Percentiles rank a stretch among this genome's conserved stretches.
These are phyloP conservation scores for Auricularia auricula-judae DNA, from an alignment of 768 basidiomycete species.

Conservation along the genomic window DNA sequence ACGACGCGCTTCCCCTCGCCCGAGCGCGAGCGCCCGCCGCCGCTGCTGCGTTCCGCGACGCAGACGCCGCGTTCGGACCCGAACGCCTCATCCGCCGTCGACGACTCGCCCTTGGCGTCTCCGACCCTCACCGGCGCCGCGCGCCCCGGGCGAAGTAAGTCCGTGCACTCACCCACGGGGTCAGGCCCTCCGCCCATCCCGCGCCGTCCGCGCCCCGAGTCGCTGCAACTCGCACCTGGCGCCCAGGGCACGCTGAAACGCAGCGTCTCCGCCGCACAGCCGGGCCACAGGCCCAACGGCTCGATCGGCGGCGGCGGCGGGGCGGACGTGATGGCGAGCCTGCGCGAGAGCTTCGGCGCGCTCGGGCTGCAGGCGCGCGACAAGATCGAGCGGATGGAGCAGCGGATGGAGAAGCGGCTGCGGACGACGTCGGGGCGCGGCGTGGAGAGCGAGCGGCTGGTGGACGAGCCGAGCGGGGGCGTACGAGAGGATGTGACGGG, in stretches of 20 bases:
- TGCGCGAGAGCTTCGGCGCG: neutral
- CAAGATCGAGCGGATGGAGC: neutral
- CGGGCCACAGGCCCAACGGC: neutral
- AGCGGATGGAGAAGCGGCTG: neutral
- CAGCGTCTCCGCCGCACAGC: neutral
- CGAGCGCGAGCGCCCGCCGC: neutral
- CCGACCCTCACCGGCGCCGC: neutral
- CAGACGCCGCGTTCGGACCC: neutral
- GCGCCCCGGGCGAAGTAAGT: neutral
- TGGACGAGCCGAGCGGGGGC: neutral
- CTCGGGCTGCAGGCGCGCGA: neutral
- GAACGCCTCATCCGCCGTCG: neutral
- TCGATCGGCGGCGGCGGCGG: neutral
- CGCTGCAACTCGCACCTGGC: neutral
- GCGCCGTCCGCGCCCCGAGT: neutral
- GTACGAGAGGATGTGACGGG: neutral
- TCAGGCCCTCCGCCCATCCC: neutral
- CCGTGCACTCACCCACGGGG: neutral
- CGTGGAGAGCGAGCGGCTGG: neutral
- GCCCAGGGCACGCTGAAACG: neutral
- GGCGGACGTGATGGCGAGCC: neutral
- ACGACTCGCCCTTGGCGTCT: neutral
- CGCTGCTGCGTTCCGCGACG: neutral
- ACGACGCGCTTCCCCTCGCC: neutral
- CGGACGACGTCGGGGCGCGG: neutral